Evolutionary conservation across 768 basidiomycete species (phyloP).

Genomic region (Multifurca ochricompacta): DNA sequence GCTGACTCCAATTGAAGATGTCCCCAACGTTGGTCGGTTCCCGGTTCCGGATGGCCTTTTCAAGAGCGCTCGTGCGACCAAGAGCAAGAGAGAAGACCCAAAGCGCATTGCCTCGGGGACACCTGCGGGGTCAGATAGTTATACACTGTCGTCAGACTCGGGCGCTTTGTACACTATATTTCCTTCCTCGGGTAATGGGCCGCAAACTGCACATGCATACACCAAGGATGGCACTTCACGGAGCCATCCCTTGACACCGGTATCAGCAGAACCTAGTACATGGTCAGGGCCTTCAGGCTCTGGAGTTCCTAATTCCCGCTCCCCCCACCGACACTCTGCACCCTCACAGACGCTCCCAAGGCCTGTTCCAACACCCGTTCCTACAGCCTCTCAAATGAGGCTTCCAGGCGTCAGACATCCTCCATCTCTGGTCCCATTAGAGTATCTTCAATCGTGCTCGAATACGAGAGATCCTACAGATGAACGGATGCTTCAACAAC

Average conservation of each 20-base stretch:
- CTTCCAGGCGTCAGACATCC: neutral
- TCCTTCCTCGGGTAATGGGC: slow-evolving; percentile 17
- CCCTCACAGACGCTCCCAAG: neutral
- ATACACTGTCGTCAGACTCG: slow-evolving; percentile 4
- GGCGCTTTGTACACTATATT: slow-evolving; percentile 21
- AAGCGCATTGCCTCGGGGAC: slow-evolving; percentile 4
- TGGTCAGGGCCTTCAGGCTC: neutral
- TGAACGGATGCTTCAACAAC: slow-evolving; percentile 13
- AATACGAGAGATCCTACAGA: slow-evolving; percentile 14
- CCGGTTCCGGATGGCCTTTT: slow-evolving; percentile 61
- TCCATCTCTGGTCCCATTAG: slow-evolving; percentile 18
- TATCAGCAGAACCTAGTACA: neutral
- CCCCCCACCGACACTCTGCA: neutral
- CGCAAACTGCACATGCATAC: slow-evolving; percentile 13
- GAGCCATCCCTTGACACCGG: neutral
- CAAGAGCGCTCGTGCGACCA: slow-evolving; percentile 35
- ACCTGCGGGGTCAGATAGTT: slow-evolving; percentile 11
- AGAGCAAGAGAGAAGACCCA: slow-evolving; percentile 18
- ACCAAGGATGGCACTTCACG: slow-evolving; percentile 10
- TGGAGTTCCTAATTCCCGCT: neutral
- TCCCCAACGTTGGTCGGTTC: slow-evolving; percentile 49
- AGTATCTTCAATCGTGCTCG: slow-evolving; percentile 13
- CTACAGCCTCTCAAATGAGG: neutral
- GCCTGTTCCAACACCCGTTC: neutral
- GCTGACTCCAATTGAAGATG: slow-evolving; percentile 63